phyloP scores from a whole-genome alignment of 2,329 filamentous ascomycete genomes.

The Colletotrichum cereale region DNA sequence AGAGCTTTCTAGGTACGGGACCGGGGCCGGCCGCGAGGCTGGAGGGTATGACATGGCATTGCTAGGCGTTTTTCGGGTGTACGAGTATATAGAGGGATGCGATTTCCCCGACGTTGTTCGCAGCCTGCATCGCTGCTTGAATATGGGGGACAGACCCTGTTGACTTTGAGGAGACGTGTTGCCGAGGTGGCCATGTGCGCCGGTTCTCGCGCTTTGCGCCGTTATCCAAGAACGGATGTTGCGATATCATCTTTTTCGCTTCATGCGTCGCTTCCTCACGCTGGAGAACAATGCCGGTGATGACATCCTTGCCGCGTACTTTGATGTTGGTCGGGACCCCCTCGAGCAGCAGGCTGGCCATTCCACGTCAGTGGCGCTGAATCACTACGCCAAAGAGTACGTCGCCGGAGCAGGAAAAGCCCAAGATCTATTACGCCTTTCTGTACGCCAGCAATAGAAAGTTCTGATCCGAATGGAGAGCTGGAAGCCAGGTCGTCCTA shows the following conservation, averaged over 20 bases:
- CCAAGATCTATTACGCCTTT: too few relatives aligned
- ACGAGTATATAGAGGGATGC: slow-evolving; percentile 21
- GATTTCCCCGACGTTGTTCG: background rate
- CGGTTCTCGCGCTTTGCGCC: background rate
- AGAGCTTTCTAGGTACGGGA: background rate
- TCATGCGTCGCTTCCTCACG: too few relatives aligned
- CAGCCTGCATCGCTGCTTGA: background rate
- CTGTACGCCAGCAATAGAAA: too few relatives aligned
- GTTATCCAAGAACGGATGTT: background rate
- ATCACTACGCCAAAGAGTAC: too few relatives aligned
- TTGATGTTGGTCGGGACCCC: too few relatives aligned
- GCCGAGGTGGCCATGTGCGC: background rate
- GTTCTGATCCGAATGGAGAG: too few relatives aligned
- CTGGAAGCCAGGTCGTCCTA: too few relatives aligned
- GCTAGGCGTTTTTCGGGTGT: slow-evolving; percentile 49
- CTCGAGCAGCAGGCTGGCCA: too few relatives aligned
- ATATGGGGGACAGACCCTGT: background rate
- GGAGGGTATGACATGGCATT: slow-evolving; percentile 44
- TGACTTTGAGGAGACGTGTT: background rate
- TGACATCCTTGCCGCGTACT: too few relatives aligned
- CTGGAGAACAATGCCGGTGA: too few relatives aligned
- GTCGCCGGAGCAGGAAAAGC: too few relatives aligned
- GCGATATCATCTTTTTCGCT: background rate
- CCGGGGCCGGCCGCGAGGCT: slow-evolving; percentile 4
- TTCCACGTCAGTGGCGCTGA: too few relatives aligned